Evolutionary conservation across 2,329 filamentous ascomycete species (phyloP).

Genomic region (Westerdykella ornata): DNA sequence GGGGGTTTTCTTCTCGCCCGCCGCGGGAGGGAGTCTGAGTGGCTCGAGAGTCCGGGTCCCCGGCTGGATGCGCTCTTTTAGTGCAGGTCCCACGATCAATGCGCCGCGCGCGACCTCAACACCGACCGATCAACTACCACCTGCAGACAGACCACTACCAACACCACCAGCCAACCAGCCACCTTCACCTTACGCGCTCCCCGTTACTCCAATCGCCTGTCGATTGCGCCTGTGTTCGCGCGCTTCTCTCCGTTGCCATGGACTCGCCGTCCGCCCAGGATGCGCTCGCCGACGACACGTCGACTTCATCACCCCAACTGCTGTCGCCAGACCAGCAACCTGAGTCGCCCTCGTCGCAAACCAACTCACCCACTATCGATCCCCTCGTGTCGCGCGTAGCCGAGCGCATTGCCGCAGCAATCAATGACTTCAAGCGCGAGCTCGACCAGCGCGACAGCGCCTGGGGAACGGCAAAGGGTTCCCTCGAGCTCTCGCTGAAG

Average conservation of each 20-base stretch:
- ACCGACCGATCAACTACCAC: no score
- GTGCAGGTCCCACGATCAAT: no score
- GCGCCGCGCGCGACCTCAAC: no score
- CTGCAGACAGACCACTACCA: no score
- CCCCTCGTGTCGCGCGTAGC: slow-evolving; percentile 17
- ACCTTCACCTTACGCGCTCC: no score
- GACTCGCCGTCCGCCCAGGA: not conserved
- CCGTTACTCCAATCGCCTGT: no score
- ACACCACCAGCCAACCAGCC: no score
- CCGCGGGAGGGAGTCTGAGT: not conserved
- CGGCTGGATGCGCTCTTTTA: no score
- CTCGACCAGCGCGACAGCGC: slow-evolving; percentile 15
- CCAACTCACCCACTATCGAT: slow-evolving; percentile 8
- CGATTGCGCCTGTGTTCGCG: not conserved
- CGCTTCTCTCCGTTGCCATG: not conserved
- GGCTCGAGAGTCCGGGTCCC: not conserved
- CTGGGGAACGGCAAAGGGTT: slow-evolving; percentile 11
- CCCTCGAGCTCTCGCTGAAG: slow-evolving; percentile 12
- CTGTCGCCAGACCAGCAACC: slow-evolving; percentile 4
- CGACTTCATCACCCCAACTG: slow-evolving; percentile 5
- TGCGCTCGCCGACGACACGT: slow-evolving; percentile 2
- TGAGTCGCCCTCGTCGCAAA: slow-evolving; percentile 7
- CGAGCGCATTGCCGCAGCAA: slow-evolving; percentile 17
- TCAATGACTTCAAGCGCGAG: slow-evolving; percentile 22
- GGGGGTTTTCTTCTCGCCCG: not conserved